These are phyloP conservation scores for Lactarius quietus DNA, from an alignment of 768 basidiomycete genomes.

Conservation along the genomic window DNA sequence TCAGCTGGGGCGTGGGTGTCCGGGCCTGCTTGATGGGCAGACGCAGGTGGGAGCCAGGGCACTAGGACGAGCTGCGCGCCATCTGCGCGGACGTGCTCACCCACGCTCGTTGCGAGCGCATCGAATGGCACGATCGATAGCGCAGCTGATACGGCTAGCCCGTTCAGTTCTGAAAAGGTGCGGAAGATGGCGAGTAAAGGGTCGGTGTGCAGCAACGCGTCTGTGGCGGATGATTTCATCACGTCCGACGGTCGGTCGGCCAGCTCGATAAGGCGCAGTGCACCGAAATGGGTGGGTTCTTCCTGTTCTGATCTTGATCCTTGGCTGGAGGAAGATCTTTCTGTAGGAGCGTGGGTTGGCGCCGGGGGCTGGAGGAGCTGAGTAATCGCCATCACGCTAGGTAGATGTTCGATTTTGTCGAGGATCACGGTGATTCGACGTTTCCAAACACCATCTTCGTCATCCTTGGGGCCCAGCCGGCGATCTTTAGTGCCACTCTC, in stretches of 20 bases:
- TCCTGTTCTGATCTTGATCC: background rate
- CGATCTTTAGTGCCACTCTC: conserved; percentile 2
- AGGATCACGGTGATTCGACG: conserved; percentile 79
- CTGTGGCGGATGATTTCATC: conserved; percentile 61
- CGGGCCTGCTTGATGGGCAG: background rate
- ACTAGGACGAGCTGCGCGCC: conserved; percentile 74
- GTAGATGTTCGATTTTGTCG: conserved; percentile 85
- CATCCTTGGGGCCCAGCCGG: background rate
- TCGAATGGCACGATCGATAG: conserved; percentile 76
- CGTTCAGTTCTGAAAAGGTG: conserved; percentile 72
- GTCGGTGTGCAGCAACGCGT: conserved; percentile 67
- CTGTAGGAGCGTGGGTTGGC: conserved; percentile 7
- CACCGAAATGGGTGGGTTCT: conserved; percentile 30
- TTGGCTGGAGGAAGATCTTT: background rate
- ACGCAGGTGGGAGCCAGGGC: conserved; percentile 64
- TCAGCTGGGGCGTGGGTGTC: conserved; percentile 6
- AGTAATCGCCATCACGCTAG: conserved; percentile 85
- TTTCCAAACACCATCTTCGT: conserved; percentile 39
- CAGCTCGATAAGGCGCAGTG: conserved; percentile 82
- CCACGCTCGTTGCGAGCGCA: conserved; percentile 65
- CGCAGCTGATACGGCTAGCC: conserved; percentile 57
- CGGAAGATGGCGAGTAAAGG: conserved; percentile 70
- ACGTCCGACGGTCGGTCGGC: conserved; percentile 63
- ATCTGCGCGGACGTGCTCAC: conserved; percentile 56
- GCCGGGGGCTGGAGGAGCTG: conserved; percentile 64